Evolutionary conservation across 2,329 filamentous ascomycete species (phyloP), one percentile per base, ranked within the genome.

Genomic region (Parafenestella ontariensis): DNA sequence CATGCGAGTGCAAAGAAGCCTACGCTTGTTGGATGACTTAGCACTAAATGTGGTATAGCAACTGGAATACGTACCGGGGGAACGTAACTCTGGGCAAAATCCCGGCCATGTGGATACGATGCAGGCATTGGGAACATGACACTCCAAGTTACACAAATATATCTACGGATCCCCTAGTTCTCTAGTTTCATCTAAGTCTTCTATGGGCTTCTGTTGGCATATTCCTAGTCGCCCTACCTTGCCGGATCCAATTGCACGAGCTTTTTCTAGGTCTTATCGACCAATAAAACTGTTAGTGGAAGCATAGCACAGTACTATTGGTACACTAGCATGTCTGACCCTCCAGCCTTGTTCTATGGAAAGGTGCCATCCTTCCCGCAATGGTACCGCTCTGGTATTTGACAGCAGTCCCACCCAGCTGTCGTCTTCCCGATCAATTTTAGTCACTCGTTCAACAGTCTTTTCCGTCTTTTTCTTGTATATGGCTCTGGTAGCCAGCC

Each of bases 401-500:
- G 46, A 49, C 44, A 13, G 8, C 11, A 8, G 37, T 20, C 33
- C 40, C 34, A 51, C 20, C 47, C 34, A 26, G 18, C 10, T 4
- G 18, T 29, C 36, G 15, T 18, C 5, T 17, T n/a, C 40, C 17
- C 23, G 43, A 26, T 46, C 21, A 8, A 39, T 34, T 18, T 6
- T 17, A 46, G 20, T 33, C 31, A 20, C 46, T 51, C 41, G 26
- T 17, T 48, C 43, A 29, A 29, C 37, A 20, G 33, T 28, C 36
- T 33, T 37, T 33, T 43, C 43, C 28, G 29, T 28, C 39, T 45
- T 15, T 34, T 24, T 39, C 34, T 49, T 50, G 43, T 43, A 47
- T 37, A 51, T 56, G 52, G 48, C 59, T 58, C 59, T 56, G 52
- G 60, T 54, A 59, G 53, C 49, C 48, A 48, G 49, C 54, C 43